phyloP scores from a whole-genome alignment of 805 yeast genomes.

The Candida dendrica region DNA sequence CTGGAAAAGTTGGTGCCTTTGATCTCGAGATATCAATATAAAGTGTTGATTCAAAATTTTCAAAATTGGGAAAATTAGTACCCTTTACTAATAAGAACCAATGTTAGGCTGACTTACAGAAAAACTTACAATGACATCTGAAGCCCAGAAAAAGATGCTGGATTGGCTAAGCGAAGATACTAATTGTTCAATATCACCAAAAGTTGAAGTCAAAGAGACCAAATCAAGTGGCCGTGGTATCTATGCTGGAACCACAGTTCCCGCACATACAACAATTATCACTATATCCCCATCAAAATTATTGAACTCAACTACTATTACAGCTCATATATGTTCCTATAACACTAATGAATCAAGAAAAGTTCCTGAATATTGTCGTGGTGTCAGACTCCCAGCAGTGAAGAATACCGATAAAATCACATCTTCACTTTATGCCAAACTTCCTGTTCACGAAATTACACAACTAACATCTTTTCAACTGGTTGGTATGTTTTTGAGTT shows the following conservation, averaged over 20 bases:
- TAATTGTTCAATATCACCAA: conserved; percentile 28
- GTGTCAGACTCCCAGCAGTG: conserved; percentile 8
- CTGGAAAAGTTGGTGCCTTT: too few species aligned
- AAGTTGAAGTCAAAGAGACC: conserved; percentile 34
- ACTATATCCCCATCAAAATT: conserved; percentile 52
- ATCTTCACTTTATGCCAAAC: conserved; percentile 8
- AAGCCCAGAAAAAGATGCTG: neutral
- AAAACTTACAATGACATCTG: neutral
- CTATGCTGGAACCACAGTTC: conserved; percentile 32
- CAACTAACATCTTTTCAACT: conserved; percentile 54
- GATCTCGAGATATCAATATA: too few species aligned
- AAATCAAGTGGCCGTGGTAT: conserved; percentile 59
- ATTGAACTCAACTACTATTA: conserved; percentile 48
- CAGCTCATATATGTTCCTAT: conserved; percentile 34
- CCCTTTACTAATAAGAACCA: too few species aligned
- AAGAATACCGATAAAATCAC: conserved; percentile 14
- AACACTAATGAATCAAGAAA: conserved; percentile 16
- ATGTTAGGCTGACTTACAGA: too few species aligned
- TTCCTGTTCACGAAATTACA: conserved; percentile 25
- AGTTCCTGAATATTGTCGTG: conserved; percentile 4
- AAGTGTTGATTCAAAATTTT: too few species aligned
- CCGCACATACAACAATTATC: conserved; percentile 37
- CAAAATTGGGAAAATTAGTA: too few species aligned
- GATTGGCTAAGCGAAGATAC: conserved; percentile 1
- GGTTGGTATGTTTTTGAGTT: conserved; percentile 38